Evolutionary conservation across 1,139 yeast species (phyloP).

Genomic region (Protomyces inouyei): DNA sequence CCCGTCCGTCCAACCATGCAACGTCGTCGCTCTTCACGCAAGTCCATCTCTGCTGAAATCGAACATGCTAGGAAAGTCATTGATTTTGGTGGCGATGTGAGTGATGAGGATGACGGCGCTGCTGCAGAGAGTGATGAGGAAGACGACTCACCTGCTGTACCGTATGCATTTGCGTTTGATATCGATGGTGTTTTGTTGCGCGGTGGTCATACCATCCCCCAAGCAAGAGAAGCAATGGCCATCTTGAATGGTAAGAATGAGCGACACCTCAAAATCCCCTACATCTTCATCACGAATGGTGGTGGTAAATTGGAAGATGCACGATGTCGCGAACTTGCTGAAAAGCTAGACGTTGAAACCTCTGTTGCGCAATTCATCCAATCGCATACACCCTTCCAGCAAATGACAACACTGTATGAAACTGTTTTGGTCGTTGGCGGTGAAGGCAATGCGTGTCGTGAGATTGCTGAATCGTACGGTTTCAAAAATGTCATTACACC

Average conservation of each 20-base stretch:
- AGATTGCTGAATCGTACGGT: constrained; percentile 45
- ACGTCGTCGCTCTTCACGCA: constrained; percentile 12
- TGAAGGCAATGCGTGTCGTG: constrained; percentile 43
- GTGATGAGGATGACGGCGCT: constrained; percentile 12
- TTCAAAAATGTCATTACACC: constrained; percentile 74
- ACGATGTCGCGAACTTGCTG: constrained; percentile 63
- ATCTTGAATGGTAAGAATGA: constrained; percentile 71
- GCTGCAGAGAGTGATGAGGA: constrained; percentile 2
- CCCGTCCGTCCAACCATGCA: constrained; percentile 11
- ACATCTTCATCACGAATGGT: constrained; percentile 81
- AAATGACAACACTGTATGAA: constrained; percentile 57
- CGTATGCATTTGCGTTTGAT: constrained; percentile 70
- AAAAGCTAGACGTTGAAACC: constrained; percentile 54
- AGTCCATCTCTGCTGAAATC: constrained; percentile 19
- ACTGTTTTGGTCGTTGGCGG: constrained; percentile 83
- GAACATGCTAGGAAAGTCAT: constrained; percentile 19
- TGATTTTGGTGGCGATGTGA: constrained; percentile 20
- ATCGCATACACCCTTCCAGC: constrained; percentile 72
- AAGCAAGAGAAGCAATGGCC: constrained; percentile 64
- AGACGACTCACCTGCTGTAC: constrained; percentile 19
- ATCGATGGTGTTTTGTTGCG: constrained; percentile 78
- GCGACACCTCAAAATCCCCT: constrained; percentile 76
- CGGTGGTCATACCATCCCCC: constrained; percentile 75
- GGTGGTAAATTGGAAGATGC: constrained; percentile 78
- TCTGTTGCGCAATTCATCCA: constrained; percentile 76